A percentile compares a stretch with the other conserved stretches of the same genome.
Conservation (phyloP, 176 grass and related monocot species). For the Bromus sterilis region DNA sequence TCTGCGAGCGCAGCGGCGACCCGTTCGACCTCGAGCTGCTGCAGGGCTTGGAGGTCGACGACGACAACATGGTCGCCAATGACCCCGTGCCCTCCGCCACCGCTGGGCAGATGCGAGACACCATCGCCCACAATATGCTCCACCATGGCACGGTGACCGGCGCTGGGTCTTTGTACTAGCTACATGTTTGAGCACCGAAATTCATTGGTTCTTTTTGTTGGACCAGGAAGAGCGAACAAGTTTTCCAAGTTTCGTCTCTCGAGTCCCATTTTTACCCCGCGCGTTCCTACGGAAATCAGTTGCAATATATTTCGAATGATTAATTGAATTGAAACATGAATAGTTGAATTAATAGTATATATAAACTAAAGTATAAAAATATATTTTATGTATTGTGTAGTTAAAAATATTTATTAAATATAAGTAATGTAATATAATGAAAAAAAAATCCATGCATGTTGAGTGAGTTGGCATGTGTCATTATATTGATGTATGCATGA, state of each 20-base stretch:
- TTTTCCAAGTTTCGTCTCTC: background rate
- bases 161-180: slow-evolving; percentile 9
- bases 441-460: too few relatives aligned
- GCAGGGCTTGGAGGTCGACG: slow-evolving; percentile 30
- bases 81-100: slow-evolving; percentile 45
- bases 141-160: slow-evolving; percentile 22
- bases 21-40: slow-evolving; percentile 26
- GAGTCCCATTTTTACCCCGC: background rate
- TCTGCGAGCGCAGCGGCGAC: slow-evolving; percentile 67
- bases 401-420: too few relatives aligned
- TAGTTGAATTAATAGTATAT: too few relatives aligned
- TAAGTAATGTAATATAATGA: too few relatives aligned
- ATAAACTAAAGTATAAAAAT: too few relatives aligned
- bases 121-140: slow-evolving; percentile 67
- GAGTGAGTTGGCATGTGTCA: too few relatives aligned
- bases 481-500: too few relatives aligned
- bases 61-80: slow-evolving; percentile 56
- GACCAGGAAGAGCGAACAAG: slow-evolving; percentile 2
- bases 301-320: too few relatives aligned
- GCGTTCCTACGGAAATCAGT: too few relatives aligned
- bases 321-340: too few relatives aligned
- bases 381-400: too few relatives aligned
- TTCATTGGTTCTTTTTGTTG: slow-evolving; percentile 3
- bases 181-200: background rate
- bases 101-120: slow-evolving; percentile 40